Percentiles rank a stretch among this genome's conserved stretches.
Evolutionary conservation across 1,284 basidiomycete species (phyloP).

Genomic region (Neonothopanus nambi): DNA sequence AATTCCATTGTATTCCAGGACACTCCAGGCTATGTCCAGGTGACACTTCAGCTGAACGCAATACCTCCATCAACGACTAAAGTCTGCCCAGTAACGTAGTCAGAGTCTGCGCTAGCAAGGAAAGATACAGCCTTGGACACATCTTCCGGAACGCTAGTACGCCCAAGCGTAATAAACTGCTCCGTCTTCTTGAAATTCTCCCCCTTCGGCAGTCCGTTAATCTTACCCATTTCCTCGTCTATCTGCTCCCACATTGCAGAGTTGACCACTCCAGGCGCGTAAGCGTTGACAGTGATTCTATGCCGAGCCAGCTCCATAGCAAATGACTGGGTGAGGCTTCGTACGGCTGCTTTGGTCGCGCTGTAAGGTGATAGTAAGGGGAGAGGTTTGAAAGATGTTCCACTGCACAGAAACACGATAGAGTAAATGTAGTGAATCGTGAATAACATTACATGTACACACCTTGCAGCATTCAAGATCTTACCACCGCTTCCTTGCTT

Average conservation of each 20-base stretch:
- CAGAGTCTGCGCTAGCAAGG: constrained; percentile 14
- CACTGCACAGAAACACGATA: background rate
- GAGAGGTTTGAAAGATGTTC: constrained; percentile 2
- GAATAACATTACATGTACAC: constrained; percentile 7
- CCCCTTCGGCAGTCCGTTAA: constrained; percentile 8
- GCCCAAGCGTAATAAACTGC: constrained; percentile 7
- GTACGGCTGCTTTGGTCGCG: constrained; percentile 17
- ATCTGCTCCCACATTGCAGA: constrained; percentile 12
- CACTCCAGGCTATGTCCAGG: too few species aligned
- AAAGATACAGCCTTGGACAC: constrained; percentile 15
- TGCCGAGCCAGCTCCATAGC: constrained; percentile 11
- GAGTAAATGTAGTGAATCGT: background rate
- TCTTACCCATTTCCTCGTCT: constrained; percentile 5
- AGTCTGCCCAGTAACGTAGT: constrained; percentile 17
- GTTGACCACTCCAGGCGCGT: constrained; percentile 12
- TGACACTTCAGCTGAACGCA: constrained; percentile 7
- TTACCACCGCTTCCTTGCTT: constrained; percentile 15
- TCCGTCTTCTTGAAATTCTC: constrained; percentile 1
- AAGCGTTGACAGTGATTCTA: constrained; percentile 16
- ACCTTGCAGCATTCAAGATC: constrained; percentile 16
- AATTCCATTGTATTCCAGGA: too few species aligned
- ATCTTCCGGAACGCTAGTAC: constrained; percentile 16
- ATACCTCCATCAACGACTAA: constrained; percentile 13
- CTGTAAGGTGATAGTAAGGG: constrained; percentile 7
- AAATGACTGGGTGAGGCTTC: constrained; percentile 16